Evolutionary conservation across 2,329 filamentous ascomycete genomes (phyloP).

Genomic region (Penicillium psychrosexuale): DNA sequence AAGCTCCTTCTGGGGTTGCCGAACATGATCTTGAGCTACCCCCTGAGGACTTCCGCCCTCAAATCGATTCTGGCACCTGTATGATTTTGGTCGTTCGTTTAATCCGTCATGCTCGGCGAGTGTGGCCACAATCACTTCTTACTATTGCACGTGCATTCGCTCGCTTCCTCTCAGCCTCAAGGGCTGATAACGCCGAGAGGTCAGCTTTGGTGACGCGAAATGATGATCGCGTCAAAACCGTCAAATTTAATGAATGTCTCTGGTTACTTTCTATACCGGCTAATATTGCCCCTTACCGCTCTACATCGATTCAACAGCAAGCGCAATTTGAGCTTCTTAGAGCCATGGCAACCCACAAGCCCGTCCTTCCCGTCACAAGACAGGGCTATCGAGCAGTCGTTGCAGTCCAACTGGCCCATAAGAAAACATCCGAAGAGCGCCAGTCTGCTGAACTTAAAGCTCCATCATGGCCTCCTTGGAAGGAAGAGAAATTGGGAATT

Average conservation of each 20-base stretch:
- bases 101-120: slow-evolving; percentile 49
- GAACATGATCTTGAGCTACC: slow-evolving; percentile 1
- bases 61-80: slow-evolving; percentile 30
- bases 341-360: slow-evolving; percentile 55
- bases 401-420: slow-evolving; percentile 56
- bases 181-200: background rate
- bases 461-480: slow-evolving; percentile 64
- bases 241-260: slow-evolving; percentile 51
- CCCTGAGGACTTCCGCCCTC: slow-evolving; percentile 7
- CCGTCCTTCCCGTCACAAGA: slow-evolving; percentile 55
- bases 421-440: slow-evolving; percentile 55
- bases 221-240: slow-evolving; percentile 32
- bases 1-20: background rate
- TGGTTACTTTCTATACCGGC: slow-evolving; percentile 49
- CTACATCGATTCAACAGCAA: slow-evolving; percentile 50
- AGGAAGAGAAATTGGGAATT: slow-evolving; percentile 59
- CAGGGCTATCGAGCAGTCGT: slow-evolving; percentile 57
- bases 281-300: slow-evolving; percentile 49
- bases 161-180: slow-evolving; percentile 28
- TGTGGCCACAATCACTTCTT: slow-evolving; percentile 48
- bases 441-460: slow-evolving; percentile 60
- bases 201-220: slow-evolving; percentile 5
- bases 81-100: slow-evolving; percentile 47
- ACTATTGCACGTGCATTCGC: slow-evolving; percentile 43
- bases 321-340: slow-evolving; percentile 57